These are phyloP conservation scores for Globisporangium cylindrosporum DNA, from an alignment of 352 stramenopile genomes.

Conservation along the genomic window DNA sequence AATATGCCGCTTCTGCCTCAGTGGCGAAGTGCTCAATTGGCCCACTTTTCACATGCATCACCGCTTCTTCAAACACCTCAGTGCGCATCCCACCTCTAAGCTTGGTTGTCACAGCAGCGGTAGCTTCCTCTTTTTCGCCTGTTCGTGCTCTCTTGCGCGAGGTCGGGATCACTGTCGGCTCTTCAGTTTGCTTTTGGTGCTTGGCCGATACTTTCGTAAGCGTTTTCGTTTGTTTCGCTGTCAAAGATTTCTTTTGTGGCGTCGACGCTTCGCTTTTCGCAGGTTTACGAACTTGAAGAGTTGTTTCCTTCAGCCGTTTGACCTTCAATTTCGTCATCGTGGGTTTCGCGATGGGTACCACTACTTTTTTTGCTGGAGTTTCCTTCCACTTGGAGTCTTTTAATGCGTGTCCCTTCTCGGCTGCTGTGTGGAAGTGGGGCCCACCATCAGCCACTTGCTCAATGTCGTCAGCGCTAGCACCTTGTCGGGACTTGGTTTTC, in stretches of 20 bases:
- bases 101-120: not conserved
- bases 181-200: not conserved
- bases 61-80: not conserved
- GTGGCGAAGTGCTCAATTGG: not conserved
- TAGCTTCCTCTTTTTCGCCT: not conserved
- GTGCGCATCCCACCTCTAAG: not conserved
- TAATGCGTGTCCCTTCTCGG: not conserved
- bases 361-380: not conserved
- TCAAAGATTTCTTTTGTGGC: not conserved
- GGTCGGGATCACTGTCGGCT: not conserved
- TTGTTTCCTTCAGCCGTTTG: not conserved
- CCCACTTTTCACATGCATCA: not conserved
- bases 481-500: not conserved
- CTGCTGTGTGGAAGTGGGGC: not conserved
- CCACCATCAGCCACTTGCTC: not conserved
- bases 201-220: not conserved
- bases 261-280: not conserved
- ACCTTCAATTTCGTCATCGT: not conserved
- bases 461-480: not conserved
- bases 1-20: not conserved
- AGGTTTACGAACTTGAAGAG: not conserved
- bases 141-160: slow-evolving; percentile 1
- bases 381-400: not conserved
- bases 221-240: not conserved
- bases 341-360: not conserved